Base-by-base conservation (phyloP, 129 eudicot genomes). In the Smallanthus sonchifolius region DNA sequence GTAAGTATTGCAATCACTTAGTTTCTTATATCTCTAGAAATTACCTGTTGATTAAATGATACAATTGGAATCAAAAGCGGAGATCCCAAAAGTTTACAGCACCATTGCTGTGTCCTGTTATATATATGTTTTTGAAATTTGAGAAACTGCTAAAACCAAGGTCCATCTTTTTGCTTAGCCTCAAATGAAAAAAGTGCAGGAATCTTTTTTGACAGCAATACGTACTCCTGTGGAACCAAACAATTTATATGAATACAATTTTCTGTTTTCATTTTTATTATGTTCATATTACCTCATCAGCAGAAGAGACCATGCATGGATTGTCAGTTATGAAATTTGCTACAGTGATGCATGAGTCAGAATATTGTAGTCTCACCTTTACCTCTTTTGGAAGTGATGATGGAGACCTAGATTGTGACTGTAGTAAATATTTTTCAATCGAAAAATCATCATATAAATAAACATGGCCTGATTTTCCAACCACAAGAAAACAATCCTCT, bases 61-160 rank as follows among this genome's bases (percentile, higher is more conserved):
- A 90, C 77, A 43, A 95, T 64, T 32, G 96, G 99, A 61, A 84
- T 70, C 51, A 91, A 38, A 79, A 88, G 86, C 15, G 96, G 96
- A 70, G 89, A 76, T 95, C 97, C 97, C 99, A 95, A 73, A 95
- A 91, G 79, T 89, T 87, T 19, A 95, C 76, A 10, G 85, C 83
- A 68, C 99, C 99, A 61, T 89, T 86, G 72, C 81, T 75, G 61
- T 95, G 97, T 65, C 99, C 99, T 54, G 97, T 95, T 77, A 95
- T 84, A 70, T 87, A 87, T 73, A 95, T 75, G 80, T 87, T 91
- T 78, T 79, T 88, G 45, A 87, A 77, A 72, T 82, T 91, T 7
- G 97, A 86, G 83, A 95, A 91, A 63, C 93, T 77, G 64, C 86
- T 84, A 70, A 79, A 80, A 57, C 70, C 75, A 65, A 30, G 77